Conservation (phyloP, 2,329 filamentous ascomycete species). For the Coniochaeta prunicola region DNA sequence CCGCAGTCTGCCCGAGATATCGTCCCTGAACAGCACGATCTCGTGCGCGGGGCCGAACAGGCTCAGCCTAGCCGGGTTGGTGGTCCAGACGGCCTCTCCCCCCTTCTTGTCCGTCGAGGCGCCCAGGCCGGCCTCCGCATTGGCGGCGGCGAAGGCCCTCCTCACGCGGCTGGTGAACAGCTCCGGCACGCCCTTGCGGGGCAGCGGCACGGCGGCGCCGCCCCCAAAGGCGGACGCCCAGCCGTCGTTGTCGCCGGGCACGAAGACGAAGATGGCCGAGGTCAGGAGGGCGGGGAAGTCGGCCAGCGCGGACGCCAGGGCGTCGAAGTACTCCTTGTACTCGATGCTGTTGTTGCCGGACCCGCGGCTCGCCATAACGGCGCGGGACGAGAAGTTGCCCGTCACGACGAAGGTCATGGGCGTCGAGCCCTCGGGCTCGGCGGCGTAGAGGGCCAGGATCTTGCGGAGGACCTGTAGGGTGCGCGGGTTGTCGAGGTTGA, state of each 20-base stretch:
- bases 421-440: slow-evolving; percentile 52
- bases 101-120: slow-evolving; percentile 37
- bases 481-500: slow-evolving; percentile 79
- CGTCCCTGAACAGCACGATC: slow-evolving; percentile 79
- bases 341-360: slow-evolving; percentile 78
- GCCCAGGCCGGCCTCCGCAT: slow-evolving; percentile 59
- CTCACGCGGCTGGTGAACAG: slow-evolving; percentile 85
- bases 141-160: slow-evolving; percentile 71
- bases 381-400: slow-evolving; percentile 71
- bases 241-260: slow-evolving; percentile 95
- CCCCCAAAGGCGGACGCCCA: slow-evolving; percentile 84
- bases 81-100: slow-evolving; percentile 79
- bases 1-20: slow-evolving; percentile 72
- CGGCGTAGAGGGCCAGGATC: slow-evolving; percentile 67
- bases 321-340: slow-evolving; percentile 95
- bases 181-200: slow-evolving; percentile 68
- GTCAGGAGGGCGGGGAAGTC: slow-evolving; percentile 79
- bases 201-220: slow-evolving; percentile 64
- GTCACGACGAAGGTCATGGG: slow-evolving; percentile 77
- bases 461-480: slow-evolving; percentile 74
- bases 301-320: slow-evolving; percentile 70
- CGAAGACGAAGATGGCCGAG: slow-evolving; percentile 78
- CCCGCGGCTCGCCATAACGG: slow-evolving; percentile 54
- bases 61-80: slow-evolving; percentile 74
- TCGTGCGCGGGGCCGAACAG: slow-evolving; percentile 87